These are phyloP conservation scores for Cyclospora cayetanensis DNA, from an alignment of 169 alveolate species.

Conservation along the genomic window DNA sequence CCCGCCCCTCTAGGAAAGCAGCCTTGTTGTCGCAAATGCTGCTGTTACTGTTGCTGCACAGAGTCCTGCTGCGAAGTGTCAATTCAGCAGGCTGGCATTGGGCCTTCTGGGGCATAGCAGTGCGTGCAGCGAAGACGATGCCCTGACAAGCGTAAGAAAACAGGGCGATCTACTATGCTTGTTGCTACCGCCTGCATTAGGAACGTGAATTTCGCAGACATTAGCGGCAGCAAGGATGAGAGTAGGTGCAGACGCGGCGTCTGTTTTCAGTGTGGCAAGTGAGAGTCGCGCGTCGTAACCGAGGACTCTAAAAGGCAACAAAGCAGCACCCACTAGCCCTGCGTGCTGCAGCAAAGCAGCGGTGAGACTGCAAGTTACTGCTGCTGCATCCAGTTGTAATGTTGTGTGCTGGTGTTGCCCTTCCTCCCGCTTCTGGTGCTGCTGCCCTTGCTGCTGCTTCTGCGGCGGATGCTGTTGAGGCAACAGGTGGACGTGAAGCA, in stretches of 20 bases:
- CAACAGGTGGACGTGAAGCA: slow-evolving; percentile 15
- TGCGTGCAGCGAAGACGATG: slow-evolving; percentile 21
- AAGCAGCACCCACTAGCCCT: slow-evolving; percentile 22
- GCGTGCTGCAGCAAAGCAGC: slow-evolving; percentile 47
- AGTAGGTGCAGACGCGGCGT: slow-evolving; percentile 29
- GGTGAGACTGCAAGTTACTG: slow-evolving; percentile 11
- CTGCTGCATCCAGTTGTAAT: slow-evolving; percentile 11
- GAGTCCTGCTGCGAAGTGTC: background rate
- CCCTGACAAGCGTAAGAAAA: slow-evolving; percentile 30
- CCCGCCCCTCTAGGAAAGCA: no score
- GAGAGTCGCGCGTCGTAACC: slow-evolving; percentile 33
- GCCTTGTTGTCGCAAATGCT: no score
- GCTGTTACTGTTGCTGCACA: no score
- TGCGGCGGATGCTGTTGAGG: background rate
- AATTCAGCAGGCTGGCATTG: slow-evolving; percentile 29
- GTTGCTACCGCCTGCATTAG: background rate
- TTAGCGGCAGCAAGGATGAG: slow-evolving; percentile 33
- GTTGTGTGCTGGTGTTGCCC: background rate
- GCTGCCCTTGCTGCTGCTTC: background rate
- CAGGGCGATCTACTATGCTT: slow-evolving; percentile 18
- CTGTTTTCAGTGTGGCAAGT: slow-evolving; percentile 1
- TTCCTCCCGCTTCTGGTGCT: background rate
- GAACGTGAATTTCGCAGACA: background rate
- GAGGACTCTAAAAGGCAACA: slow-evolving; percentile 22
- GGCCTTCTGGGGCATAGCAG: slow-evolving; percentile 57